Conservation (phyloP, 2,329 filamentous ascomycete genomes). For the Helminthosporium solani region DNA sequence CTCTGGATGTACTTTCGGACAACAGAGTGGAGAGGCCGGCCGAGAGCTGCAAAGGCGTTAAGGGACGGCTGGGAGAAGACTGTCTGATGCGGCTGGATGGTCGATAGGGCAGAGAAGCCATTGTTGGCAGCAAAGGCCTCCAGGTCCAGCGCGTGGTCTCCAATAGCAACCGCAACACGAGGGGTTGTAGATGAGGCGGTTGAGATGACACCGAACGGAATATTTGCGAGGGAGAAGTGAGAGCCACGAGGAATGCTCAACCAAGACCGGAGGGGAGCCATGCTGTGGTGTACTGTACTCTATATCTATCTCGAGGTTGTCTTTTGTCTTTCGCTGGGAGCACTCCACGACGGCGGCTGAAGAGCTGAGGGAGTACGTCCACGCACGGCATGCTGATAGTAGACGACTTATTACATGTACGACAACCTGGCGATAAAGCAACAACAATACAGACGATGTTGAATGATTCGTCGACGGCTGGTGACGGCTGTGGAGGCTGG, state of each 20-base stretch:
- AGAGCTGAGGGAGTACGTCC: too few species aligned
- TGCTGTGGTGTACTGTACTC: slow-evolving; percentile 14
- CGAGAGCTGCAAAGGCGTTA: slow-evolving; percentile 73
- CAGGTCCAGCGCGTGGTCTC: slow-evolving; percentile 70
- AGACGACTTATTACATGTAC: too few species aligned
- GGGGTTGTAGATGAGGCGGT: slow-evolving; percentile 57
- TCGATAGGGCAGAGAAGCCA: slow-evolving; percentile 61
- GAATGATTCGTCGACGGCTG: too few species aligned
- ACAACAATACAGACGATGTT: too few species aligned
- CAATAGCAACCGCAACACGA: slow-evolving; percentile 70
- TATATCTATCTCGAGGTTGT: too few species aligned
- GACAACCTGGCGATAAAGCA: too few species aligned
- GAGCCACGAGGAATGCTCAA: slow-evolving; percentile 60
- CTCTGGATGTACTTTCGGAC: slow-evolving; percentile 69
- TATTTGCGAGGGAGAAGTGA: slow-evolving; percentile 75
- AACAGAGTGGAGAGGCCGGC: slow-evolving; percentile 65
- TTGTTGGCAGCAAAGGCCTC: slow-evolving; percentile 59
- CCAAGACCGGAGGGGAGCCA: slow-evolving; percentile 53
- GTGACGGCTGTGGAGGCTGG: too few species aligned
- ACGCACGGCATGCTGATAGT: too few species aligned
- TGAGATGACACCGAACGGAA: slow-evolving; percentile 81
- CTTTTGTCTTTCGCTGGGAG: too few species aligned
- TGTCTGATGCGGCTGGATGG: slow-evolving; percentile 57
- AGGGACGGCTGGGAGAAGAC: slow-evolving; percentile 67
- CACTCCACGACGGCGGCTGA: too few species aligned